Base-by-base conservation (phyloP, 257 asterid species). In the Rauvolfia tetraphylla region DNA sequence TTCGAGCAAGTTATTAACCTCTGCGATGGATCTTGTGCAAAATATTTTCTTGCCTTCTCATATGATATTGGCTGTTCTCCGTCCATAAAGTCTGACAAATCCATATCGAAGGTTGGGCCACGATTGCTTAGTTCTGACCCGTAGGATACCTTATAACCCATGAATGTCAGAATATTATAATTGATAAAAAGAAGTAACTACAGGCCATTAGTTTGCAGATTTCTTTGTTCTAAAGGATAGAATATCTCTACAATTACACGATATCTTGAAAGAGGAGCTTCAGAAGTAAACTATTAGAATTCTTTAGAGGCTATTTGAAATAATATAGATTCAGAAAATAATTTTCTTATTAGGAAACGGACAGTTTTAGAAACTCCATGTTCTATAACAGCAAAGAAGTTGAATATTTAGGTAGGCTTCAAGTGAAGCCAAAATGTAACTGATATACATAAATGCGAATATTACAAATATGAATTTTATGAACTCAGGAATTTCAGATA, bases 61-160 rank as follows among this genome's bases (percentile, higher is more conserved):
- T 95, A 95, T 15, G 97, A 90, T 79, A 91, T 86, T 33, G 91
- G 95, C 68, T 87, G 79, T 7, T 87, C 95, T 46, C 94, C 93
- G 71, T 93, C 99, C 87, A 91, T 77, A 85, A 95, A 93, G 85
- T 95, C 99, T 6, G 96, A 93, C 72, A 95, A 75, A 81, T 95
- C 93, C 99, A 95, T 95, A 81, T 95, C 99, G 85, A 95, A 95
- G 25, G 99, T 95, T 58, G 99, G 99, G 75, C 99, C 97, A 41
- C 99, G 98, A 75, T 95, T 95, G 87, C 99, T 91, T 77, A 95
- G 78, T 76, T 95, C 99, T 76, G 99, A 91, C 76, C 99, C 98
- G 80, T 89, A 95, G 44, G 99, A 95, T 79, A 95, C 99, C 99
- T 95, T 77, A 80, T 71, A 82, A 59, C 7, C 14, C 15, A 41